Evolutionary conservation across 169 alveolate genomes (phyloP), one percentile per base, ranked within the genome.

Genomic region (Babesia bigemina): DNA sequence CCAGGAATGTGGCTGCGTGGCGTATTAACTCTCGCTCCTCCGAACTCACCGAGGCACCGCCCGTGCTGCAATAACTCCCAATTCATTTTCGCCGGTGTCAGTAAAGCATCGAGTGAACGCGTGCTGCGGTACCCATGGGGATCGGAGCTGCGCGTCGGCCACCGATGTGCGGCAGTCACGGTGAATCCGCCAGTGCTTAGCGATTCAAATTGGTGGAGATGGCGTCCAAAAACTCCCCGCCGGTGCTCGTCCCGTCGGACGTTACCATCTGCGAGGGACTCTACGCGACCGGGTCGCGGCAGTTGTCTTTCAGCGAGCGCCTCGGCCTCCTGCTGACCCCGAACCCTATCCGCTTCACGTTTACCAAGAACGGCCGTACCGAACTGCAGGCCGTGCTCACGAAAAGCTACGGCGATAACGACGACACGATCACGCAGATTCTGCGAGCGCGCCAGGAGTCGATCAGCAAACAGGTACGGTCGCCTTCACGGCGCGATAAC

Each of bases 211-310:
- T 59, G 17, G 45, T 50, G 17, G 21, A 36, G n/a, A 75, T 75
- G 85, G 77, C 45, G n/a, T 16, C 28, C 8, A 29, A 33, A 13
- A 33, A 17, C 33, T 39, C 84, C 8, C 76, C 83, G 7, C 84
- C 87, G 50, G 84, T 79, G 26, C 45, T 82, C 22, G 89, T 82
- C 36, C 89, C 89, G 50, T 72, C 89, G 21, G 85, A 71, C 48
- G 85, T 82, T 24, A 74, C 89, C 14, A 73, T 82, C n/a, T 73
- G 89, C 52, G 89, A 82, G 69, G 42, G 48, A 21, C 16, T 73
- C 28, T 82, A 82, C 69, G 56, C 89, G 44, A 82, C 85, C 22
- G 89, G 85, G 42, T 14, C 85, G n/a, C 70, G 89, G 10, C 62
- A 24, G 24, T 76, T 82, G 42, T n/a, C 89, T 8, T 63, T 73